Evolutionary conservation across 768 basidiomycete species (phyloP).

Genomic region (Mrakia hoshinonis): DNA sequence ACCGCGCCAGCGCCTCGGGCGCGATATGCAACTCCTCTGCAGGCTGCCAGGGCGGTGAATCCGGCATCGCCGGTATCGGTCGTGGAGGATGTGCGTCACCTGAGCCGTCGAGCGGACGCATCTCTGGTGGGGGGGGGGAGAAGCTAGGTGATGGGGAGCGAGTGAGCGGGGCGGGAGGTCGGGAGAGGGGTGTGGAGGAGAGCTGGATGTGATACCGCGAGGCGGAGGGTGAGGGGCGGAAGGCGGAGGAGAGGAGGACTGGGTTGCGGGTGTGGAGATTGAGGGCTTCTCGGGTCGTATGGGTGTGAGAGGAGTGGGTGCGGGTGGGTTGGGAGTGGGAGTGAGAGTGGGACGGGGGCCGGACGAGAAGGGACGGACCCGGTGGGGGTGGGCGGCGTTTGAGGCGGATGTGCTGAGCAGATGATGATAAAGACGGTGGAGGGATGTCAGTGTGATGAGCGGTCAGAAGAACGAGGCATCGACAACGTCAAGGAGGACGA

Average conservation of each 20-base stretch:
- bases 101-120: background rate
- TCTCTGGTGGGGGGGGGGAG: too few relatives aligned
- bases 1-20: background rate
- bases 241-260: background rate
- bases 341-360: background rate
- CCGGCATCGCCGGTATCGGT: background rate
- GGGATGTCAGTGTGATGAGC: background rate
- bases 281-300: background rate
- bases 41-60: constrained; percentile 1
- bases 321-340: background rate
- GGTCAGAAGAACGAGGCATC: background rate
- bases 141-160: too few relatives aligned
- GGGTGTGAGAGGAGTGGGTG: background rate
- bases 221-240: background rate
- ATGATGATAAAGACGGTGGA: background rate
- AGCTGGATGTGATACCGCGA: background rate
- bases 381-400: background rate
- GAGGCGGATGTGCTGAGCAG: constrained; percentile 2
- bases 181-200: background rate
- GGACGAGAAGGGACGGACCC: background rate
- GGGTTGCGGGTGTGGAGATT: background rate
- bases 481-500: background rate
- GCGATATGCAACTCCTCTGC: background rate
- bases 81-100: background rate
- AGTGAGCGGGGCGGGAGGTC: too few relatives aligned